These are phyloP conservation scores for Plasmodium adleri DNA, from an alignment of 169 alveolate genomes.

Conservation along the genomic window DNA sequence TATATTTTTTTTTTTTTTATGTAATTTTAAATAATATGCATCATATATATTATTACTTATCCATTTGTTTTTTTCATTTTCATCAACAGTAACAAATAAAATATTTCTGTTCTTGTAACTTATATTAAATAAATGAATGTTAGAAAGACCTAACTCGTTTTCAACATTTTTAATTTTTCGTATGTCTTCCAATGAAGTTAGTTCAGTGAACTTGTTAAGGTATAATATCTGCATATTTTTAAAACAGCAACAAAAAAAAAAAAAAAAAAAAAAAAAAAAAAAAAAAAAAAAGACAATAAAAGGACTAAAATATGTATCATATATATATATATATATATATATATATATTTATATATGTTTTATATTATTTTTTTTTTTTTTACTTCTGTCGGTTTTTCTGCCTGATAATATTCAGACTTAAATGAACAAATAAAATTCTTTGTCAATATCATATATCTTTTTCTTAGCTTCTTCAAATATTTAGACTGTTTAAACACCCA, in stretches of 20 bases:
- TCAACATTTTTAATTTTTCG: constrained; percentile 40
- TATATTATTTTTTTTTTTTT: neutral
- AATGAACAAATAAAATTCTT: constrained; percentile 69
- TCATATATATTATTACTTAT: constrained; percentile 31
- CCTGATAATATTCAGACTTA: constrained; percentile 71
- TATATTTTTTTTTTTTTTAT: too few relatives aligned
- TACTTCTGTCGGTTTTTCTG: constrained; percentile 74
- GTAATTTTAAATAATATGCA: too few relatives aligned
- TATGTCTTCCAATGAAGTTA: constrained; percentile 67
- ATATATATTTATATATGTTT: neutral
- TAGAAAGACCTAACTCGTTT: constrained; percentile 48
- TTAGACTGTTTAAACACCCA: constrained; percentile 72
- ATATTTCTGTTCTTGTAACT: constrained; percentile 53
- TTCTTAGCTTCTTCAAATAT: constrained; percentile 55
- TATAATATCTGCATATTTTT: constrained; percentile 42
- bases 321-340: neutral
- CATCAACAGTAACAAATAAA: constrained; percentile 55
- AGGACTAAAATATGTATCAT: neutral
- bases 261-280: too few relatives aligned
- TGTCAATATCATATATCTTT: constrained; percentile 57
- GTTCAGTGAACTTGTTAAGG: constrained; percentile 64
- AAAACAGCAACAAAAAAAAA: neutral
- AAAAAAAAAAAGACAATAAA: neutral
- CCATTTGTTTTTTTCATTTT: constrained; percentile 67
- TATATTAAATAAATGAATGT: constrained; percentile 45